A percentile compares a stretch with the other conserved stretches of the same genome.
These are phyloP conservation scores for Pleurotus citrinopileatus DNA, from an alignment of 768 basidiomycete genomes.

Conservation along the genomic window DNA sequence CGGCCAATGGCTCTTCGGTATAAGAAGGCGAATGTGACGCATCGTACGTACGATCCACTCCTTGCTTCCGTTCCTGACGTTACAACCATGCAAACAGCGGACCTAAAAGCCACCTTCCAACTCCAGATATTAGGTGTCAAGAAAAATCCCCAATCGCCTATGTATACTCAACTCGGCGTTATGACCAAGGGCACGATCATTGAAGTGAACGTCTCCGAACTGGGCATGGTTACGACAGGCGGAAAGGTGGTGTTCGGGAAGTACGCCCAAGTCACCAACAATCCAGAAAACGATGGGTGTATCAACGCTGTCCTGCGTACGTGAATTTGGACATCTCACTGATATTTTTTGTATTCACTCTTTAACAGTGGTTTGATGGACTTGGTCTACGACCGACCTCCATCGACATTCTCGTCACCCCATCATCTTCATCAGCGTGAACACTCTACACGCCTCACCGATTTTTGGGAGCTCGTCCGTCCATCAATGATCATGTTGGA, in stretches of 20 bases:
- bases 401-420: too few relatives aligned
- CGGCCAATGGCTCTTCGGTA: slow-evolving; percentile 96
- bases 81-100: slow-evolving; percentile 50
- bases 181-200: slow-evolving; percentile 98
- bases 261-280: slow-evolving; percentile 92
- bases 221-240: slow-evolving; percentile 96
- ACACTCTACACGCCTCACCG: too few relatives aligned
- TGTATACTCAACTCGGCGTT: slow-evolving; percentile 95
- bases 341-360: background rate
- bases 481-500: too few relatives aligned
- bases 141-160: slow-evolving; percentile 99
- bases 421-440: too few relatives aligned
- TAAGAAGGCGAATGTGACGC: slow-evolving; percentile 98
- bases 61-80: background rate
- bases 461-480: too few relatives aligned
- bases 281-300: slow-evolving; percentile 95
- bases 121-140: slow-evolving; percentile 96
- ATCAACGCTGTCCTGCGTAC: slow-evolving; percentile 90
- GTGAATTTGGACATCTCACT: slow-evolving; percentile 24
- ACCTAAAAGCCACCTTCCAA: slow-evolving; percentile 98
- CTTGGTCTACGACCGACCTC: too few relatives aligned
- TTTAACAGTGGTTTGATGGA: background rate
- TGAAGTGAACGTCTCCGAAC: slow-evolving; percentile 98
- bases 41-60: slow-evolving; percentile 72
- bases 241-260: slow-evolving; percentile 94